Base-by-base conservation (phyloP, 306 rosid species). In the Quercus suber region DNA sequence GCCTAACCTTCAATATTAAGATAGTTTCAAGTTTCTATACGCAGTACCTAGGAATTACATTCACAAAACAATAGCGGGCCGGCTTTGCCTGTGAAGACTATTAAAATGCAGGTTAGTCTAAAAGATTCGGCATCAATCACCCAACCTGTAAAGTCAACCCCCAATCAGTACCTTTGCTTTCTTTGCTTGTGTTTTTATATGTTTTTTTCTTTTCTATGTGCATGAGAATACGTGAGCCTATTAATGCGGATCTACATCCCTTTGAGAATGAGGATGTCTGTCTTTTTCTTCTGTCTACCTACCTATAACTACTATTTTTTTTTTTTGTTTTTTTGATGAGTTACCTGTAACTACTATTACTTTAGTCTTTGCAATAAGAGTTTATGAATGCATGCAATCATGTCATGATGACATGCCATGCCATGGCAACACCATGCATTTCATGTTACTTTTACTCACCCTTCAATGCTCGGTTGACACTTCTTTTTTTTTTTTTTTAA, bases 141-240 rank as follows among this genome's bases (percentile, higher is more conserved):
- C 88, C 83, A 81, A 69, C 51, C 75, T 78, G 60, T 60, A 70
- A 84, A 81, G 81, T 85, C 83, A 85, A 85, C 85, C 21, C 76
- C 81, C 83, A 84, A 78, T 76, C 78, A 70, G 73, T 19, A 56
- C 80, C 82, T 69, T 27, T 76, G 55, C 73, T 60, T 77, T 59
- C 21, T 56, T 73, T n/a, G 27, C 5, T 28, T 76, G 28, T 64
- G 17, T 5, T 28, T 43, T 12, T 21, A 21, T 1, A 13, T 41
- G 14, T 5, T 8, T 11, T 11, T 7, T 41, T 2, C 3, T 35
- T 43, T 59, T 15, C 4, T 3, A 20, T 75, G 45, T 78, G 80
- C 80, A 70, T 69, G 86, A 75, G 25, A 79, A 74, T 72, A 74
- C 83, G 86, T 74, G 83, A 83, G 60, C 86, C 83, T 85, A 27